Conservation (phyloP, 2,329 filamentous ascomycete genomes). For the Trichoderma atroviride region DNA sequence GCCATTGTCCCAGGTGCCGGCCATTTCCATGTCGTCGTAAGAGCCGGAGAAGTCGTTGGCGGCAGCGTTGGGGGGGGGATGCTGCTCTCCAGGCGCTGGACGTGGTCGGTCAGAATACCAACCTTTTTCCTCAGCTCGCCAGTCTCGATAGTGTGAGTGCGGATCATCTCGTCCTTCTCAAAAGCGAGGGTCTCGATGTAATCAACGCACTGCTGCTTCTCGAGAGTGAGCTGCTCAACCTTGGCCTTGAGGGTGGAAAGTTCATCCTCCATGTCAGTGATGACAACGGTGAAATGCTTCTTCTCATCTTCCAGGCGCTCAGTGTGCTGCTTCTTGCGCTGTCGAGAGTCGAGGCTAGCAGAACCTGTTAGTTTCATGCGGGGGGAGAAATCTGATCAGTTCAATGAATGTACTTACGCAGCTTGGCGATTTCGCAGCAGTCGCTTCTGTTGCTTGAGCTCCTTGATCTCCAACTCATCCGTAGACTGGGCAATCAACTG, state of each 20-base stretch:
- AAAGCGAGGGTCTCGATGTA: constrained; percentile 76
- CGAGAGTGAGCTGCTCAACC: constrained; percentile 69
- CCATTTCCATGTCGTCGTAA: constrained; percentile 83
- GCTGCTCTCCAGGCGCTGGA: constrained; percentile 68
- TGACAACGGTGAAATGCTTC: constrained; percentile 80
- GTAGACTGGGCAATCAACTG: constrained; percentile 84
- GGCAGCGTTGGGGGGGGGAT: constrained; percentile 44
- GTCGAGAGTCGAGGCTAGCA: constrained; percentile 84
- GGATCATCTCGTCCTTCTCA: constrained; percentile 91
- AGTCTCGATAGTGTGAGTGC: constrained; percentile 84
- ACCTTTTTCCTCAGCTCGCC: constrained; percentile 92
- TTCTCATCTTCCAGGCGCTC: constrained; percentile 97
- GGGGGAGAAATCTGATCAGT: neutral
- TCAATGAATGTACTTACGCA: constrained; percentile 64
- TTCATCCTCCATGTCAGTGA: constrained; percentile 78
- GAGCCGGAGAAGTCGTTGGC: constrained; percentile 68
- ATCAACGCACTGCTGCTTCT: constrained; percentile 74
- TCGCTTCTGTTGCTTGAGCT: constrained; percentile 97
- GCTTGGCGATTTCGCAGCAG: constrained; percentile 93
- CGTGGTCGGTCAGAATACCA: constrained; percentile 73
- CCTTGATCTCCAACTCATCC: constrained; percentile 92
- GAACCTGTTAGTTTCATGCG: constrained; percentile 25
- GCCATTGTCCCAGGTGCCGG: constrained; percentile 76
- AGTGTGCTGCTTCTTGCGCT: constrained; percentile 97
- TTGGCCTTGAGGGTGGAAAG: constrained; percentile 68